Base-by-base conservation (phyloP, 2,329 filamentous ascomycete species). In the Chaetomium sp. region DNA sequence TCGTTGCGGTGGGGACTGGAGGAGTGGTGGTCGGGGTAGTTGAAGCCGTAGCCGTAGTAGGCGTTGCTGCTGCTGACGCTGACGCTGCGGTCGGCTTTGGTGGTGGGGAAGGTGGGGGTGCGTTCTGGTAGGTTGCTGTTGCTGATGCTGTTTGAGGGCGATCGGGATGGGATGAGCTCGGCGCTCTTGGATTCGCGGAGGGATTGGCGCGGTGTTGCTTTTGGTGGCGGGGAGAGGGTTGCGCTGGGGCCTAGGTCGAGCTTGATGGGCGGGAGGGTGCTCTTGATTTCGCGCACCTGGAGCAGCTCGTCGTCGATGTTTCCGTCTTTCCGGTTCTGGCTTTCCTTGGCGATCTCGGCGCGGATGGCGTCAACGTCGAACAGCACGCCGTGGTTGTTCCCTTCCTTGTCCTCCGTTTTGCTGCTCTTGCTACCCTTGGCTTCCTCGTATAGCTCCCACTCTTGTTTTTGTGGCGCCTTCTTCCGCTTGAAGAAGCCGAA, bases 291-390 rank as follows among this genome's bases (percentile, higher is more conserved):
- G 74, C 87, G 89, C 69, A 96, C 87, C 75, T 86, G 82, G 55
- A 88, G 70, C 62, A 83, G 66, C 57, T 75, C 77, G 50, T 80
- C 77, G 60, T 70, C 67, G 47, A 67, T 23, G 8, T 67, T 59
- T 25, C 77, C 71, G 21, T 72, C 29, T 21, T 59, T 49, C 2
- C 25, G 38, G 35, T 69, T 67, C 51, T 76, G 72, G 45, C 88
- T 83, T 67, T 94, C 90, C 57, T 85, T 86, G 31, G 91, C 91
- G 38, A 99, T 81, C 72, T 96, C 91, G 10, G 92, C 89, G 57
- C 92, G 85, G 69, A 99, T 98, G 13, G 95, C 95, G 72, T 99
- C 95, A 55, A 99, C 87, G 72, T 99, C 95, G 72, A 99, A 99
- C 54, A 99, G 82, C 9, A 98, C 90, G 38, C 85, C 85, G 50